A percentile compares a stretch with the other conserved stretches of the same genome.
phyloP scores from a whole-genome alignment of 768 basidiomycete genomes.

The Leccinum aurantiacum region DNA sequence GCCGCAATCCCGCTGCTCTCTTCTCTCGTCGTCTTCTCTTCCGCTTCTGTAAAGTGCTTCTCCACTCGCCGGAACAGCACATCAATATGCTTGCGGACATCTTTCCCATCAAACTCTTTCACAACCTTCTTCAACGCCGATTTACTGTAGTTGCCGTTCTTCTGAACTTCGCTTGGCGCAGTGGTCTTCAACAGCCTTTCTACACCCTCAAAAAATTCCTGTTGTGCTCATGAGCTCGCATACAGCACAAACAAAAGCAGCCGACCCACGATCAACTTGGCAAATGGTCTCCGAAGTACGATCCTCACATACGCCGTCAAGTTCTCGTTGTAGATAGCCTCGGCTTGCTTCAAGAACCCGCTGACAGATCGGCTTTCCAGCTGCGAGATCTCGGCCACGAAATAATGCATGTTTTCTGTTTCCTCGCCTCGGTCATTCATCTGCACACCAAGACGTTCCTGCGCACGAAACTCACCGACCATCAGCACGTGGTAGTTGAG shows the following conservation, averaged over 20 bases:
- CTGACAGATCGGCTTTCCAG: slow-evolving; percentile 64
- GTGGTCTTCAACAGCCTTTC: slow-evolving; percentile 84
- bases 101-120: slow-evolving; percentile 85
- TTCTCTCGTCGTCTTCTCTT: slow-evolving; percentile 61
- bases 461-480: slow-evolving; percentile 63
- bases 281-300: slow-evolving; percentile 81
- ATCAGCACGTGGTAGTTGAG: slow-evolving; percentile 95
- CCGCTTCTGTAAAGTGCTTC: slow-evolving; percentile 90
- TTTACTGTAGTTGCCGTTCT: slow-evolving; percentile 73
- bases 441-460: not conserved
- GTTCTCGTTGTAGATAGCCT: slow-evolving; percentile 88
- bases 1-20: slow-evolving; percentile 52
- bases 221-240: slow-evolving; percentile 9
- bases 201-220: slow-evolving; percentile 96
- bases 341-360: slow-evolving; percentile 68
- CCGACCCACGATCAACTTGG: slow-evolving; percentile 77
- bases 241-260: not conserved
- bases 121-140: slow-evolving; percentile 78
- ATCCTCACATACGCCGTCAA: slow-evolving; percentile 83
- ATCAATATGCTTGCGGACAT: slow-evolving; percentile 86
- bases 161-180: slow-evolving; percentile 71
- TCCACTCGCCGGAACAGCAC: slow-evolving; percentile 87
- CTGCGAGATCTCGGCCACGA: slow-evolving; percentile 77
- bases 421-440: slow-evolving; percentile 5
- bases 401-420: slow-evolving; percentile 95